Percentiles rank a stretch among this genome's conserved stretches.
Evolutionary conservation across 176 grass and related monocot species (phyloP).

Genomic region (Eragrostis nindensis): DNA sequence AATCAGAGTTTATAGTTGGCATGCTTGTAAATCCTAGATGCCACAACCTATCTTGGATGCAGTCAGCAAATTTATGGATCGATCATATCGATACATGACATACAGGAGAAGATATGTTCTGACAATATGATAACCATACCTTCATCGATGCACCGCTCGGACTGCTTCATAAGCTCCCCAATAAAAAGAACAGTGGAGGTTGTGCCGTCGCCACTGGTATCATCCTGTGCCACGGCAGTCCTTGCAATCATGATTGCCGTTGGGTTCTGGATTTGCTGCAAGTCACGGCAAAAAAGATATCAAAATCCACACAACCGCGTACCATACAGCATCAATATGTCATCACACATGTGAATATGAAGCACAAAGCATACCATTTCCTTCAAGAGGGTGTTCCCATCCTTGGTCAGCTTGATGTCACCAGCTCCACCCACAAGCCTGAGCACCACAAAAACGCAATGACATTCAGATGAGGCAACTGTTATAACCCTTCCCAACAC

Average conservation of each 20-base stretch:
- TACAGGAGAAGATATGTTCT: too few species aligned
- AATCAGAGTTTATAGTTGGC: not conserved
- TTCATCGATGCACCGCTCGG: slow-evolving; percentile 91
- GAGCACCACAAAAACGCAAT: slow-evolving; percentile 5
- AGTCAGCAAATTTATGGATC: not conserved
- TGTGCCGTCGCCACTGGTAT: slow-evolving; percentile 83
- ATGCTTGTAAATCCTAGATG: not conserved
- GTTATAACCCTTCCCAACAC: not conserved
- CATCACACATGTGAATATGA: not conserved
- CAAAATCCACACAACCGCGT: not conserved
- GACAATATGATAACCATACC: slow-evolving; percentile 36
- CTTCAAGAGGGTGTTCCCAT: slow-evolving; percentile 91
- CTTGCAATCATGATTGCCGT: slow-evolving; percentile 98
- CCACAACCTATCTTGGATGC: not conserved
- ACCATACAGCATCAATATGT: not conserved
- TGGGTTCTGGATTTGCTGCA: slow-evolving; percentile 96
- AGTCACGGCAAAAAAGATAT: slow-evolving; percentile 50
- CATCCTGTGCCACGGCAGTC: slow-evolving; percentile 87
- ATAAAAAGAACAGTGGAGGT: slow-evolving; percentile 97
- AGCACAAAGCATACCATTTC: slow-evolving; percentile 69
- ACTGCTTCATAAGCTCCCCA: slow-evolving; percentile 92
- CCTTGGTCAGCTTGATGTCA: slow-evolving; percentile 94
- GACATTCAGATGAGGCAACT: not conserved
- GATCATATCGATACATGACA: not conserved
- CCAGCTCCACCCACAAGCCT: slow-evolving; percentile 98